Evolutionary conservation across 1,284 basidiomycete species (phyloP), one percentile per base, ranked within the genome.

Genomic region (Cryptococcus sp.): DNA sequence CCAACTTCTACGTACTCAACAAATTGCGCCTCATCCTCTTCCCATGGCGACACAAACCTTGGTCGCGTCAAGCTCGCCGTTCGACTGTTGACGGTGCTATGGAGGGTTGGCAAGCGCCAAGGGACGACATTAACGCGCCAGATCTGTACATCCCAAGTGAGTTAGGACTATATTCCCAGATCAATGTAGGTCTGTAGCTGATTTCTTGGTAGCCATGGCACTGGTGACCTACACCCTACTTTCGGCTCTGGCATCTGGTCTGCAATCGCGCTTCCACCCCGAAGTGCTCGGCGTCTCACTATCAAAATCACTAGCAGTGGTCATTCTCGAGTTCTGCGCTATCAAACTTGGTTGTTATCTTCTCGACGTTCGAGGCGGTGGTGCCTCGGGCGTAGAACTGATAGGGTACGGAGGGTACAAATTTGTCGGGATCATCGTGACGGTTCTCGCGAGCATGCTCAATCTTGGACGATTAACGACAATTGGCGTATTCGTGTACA

Each of bases 221-320:
- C 83, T 99, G 27, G 91, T 96, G 20, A 98, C 96, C 0, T 99
- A 98, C 75, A 89, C 97, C 65, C 87, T 99, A 23, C 82, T 96
- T 4, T 86, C 86, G 16, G 91, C 91, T 1, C 82, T 97, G 20
- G 86, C 91, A 60, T 87, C 90, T 3, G 95, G 95, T 22, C 81
- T 96, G 13, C 84, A 90, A 60, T 84, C 86, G 48, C 84, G 86
- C 50, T 98, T 97, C 77, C 87, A 93, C 71, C 94, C 95, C 10
- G 88, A 91, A 68, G 87, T 97, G 52, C 85, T 99, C 17, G 95
- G 94, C 46, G 81, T 91, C 61, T 88, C 88, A 0, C 88, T 93
- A 0, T 90, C 89, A 5, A 89, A 90, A 61, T 91, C 93, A 1
- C 76, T 93, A 20, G 84, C 84, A 13, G 88, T 95, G 19, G 83